These are phyloP conservation scores for Daedaleopsis nitida DNA, from an alignment of 768 basidiomycete species.

Conservation along the genomic window DNA sequence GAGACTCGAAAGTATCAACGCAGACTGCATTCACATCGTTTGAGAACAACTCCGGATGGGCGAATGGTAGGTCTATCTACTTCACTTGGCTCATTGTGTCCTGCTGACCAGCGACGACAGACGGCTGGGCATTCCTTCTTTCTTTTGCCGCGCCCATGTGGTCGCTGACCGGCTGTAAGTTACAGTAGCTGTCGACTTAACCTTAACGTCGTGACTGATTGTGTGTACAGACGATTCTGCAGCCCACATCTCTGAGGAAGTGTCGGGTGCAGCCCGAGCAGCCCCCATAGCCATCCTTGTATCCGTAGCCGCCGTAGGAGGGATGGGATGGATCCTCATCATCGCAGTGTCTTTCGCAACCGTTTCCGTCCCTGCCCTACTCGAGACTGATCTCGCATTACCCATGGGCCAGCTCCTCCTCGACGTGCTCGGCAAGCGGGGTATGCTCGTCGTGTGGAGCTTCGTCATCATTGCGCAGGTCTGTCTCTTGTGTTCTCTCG, in stretches of 20 bases:
- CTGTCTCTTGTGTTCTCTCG: constrained; percentile 5
- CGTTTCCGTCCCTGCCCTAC: constrained; percentile 50
- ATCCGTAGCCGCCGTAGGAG: constrained; percentile 57
- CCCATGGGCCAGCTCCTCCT: constrained; percentile 74
- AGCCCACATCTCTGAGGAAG: constrained; percentile 76
- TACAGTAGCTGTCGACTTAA: not conserved
- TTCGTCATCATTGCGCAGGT: constrained; percentile 66
- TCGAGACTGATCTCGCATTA: constrained; percentile 53
- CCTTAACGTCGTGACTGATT: too few species aligned
- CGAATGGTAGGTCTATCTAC: constrained; percentile 45
- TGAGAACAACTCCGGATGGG: constrained; percentile 73
- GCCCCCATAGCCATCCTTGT: constrained; percentile 72
- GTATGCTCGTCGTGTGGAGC: constrained; percentile 74
- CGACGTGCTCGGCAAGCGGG: constrained; percentile 62
- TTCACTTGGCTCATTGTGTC: not conserved
- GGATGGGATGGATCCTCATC: constrained; percentile 61
- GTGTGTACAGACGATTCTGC: constrained; percentile 64
- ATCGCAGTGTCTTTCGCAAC: constrained; percentile 68
- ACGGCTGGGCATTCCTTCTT: constrained; percentile 72
- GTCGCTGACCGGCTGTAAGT: constrained; percentile 74
- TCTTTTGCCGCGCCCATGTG: constrained; percentile 79
- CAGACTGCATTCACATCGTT: constrained; percentile 66
- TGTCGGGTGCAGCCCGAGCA: constrained; percentile 58
- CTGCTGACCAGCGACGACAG: constrained; percentile 33
- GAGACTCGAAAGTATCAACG: constrained; percentile 56